Conservation (phyloP, 2,329 filamentous ascomycete genomes). For the Fusarium robinianum region DNA sequence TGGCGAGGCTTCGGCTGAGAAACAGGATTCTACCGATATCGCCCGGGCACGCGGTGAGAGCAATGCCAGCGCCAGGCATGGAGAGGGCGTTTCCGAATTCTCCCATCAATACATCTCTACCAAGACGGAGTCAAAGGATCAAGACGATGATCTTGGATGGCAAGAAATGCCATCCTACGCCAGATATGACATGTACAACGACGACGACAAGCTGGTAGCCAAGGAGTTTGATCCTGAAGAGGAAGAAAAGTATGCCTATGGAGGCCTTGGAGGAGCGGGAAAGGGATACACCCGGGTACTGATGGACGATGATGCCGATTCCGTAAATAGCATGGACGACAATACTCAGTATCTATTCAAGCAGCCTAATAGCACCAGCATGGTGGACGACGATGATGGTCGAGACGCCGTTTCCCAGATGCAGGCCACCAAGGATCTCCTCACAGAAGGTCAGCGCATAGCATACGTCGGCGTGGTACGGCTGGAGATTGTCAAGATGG, state of each 20-base stretch:
- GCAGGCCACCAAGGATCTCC: slow-evolving; percentile 91
- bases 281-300: slow-evolving; percentile 96
- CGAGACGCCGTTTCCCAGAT: slow-evolving; percentile 87
- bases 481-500: slow-evolving; percentile 78
- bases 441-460: slow-evolving; percentile 94
- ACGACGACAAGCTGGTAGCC: slow-evolving; percentile 85
- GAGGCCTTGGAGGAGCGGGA: slow-evolving; percentile 81
- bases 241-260: slow-evolving; percentile 71
- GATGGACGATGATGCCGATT: slow-evolving; percentile 91
- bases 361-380: slow-evolving; percentile 63
- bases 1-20: slow-evolving; percentile 11
- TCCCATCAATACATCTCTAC: slow-evolving; percentile 81
- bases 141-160: slow-evolving; percentile 72
- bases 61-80: slow-evolving; percentile 42
- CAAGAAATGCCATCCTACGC: slow-evolving; percentile 94
- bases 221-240: slow-evolving; percentile 76
- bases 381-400: slow-evolving; percentile 75
- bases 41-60: slow-evolving; percentile 46
- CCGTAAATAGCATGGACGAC: slow-evolving; percentile 94
- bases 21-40: slow-evolving; percentile 19
- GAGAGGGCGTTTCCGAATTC: slow-evolving; percentile 71
- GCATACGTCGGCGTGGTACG: slow-evolving; percentile 93
- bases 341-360: slow-evolving; percentile 97
- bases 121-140: slow-evolving; percentile 57
- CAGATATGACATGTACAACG: slow-evolving; percentile 93